These are phyloP conservation scores for Neurospora sp. DNA, from an alignment of 495 filamentous ascomycete species.

Conservation along the genomic window DNA sequence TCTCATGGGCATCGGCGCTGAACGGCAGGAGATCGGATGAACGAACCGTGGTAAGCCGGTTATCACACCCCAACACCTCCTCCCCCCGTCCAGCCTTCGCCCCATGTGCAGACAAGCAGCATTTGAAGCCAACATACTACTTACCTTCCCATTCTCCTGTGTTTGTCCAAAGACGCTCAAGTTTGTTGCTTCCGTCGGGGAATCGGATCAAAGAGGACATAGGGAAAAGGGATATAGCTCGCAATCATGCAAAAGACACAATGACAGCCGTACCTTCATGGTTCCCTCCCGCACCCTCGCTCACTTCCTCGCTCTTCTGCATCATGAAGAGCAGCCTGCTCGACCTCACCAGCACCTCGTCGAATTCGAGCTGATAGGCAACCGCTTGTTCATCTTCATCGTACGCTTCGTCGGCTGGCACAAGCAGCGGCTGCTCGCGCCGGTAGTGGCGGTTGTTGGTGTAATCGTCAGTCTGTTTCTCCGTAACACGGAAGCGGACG, in stretches of 20 bases:
- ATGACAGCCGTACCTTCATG: neutral
- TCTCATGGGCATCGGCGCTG: neutral
- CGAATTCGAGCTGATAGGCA: conserved; percentile 49
- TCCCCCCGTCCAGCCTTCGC: neutral
- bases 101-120: neutral
- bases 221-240: neutral
- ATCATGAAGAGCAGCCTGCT: conserved; percentile 46
- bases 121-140: neutral
- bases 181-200: neutral
- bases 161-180: neutral
- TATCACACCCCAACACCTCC: neutral
- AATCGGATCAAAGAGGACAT: neutral
- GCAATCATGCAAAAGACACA: neutral
- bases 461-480: conserved; percentile 5
- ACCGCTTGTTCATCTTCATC: conserved; percentile 33
- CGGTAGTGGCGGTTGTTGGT: conserved; percentile 4
- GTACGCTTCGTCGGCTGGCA: conserved; percentile 36
- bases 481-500: conserved; percentile 42
- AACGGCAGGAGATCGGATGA: neutral
- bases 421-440: conserved; percentile 31
- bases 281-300: conserved; percentile 28
- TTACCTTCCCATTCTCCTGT: neutral
- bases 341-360: conserved; percentile 54
- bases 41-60: neutral
- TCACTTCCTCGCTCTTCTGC: conserved; percentile 38